These are phyloP conservation scores for Haplosporangium gracile DNA, from an alignment of 192 early-diverging fungal species.

Conservation along the genomic window DNA sequence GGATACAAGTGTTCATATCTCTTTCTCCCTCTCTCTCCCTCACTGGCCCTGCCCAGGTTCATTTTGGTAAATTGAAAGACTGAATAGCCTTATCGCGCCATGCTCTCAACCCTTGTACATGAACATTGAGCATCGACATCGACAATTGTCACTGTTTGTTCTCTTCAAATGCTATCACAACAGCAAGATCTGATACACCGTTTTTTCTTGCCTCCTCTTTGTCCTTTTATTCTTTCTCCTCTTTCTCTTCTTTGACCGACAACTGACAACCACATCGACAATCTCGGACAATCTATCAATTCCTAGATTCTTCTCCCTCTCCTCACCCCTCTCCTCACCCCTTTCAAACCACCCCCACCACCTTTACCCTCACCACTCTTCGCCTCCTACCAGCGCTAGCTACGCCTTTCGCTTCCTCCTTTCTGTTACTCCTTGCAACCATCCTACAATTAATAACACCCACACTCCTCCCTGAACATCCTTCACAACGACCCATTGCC, in stretches of 20 bases:
- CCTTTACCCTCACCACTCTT: background rate
- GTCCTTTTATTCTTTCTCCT: background rate
- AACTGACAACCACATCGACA: background rate
- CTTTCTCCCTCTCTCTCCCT: background rate
- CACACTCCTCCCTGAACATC: background rate
- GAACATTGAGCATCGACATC: background rate
- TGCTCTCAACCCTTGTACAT: constrained; percentile 1
- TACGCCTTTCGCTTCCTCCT: background rate
- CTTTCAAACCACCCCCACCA: background rate
- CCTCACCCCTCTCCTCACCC: background rate
- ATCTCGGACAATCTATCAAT: background rate
- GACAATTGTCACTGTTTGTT: background rate
- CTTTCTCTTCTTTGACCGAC: background rate
- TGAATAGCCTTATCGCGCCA: background rate
- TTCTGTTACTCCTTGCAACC: background rate
- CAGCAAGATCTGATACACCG: background rate
- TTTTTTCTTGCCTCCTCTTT: background rate
- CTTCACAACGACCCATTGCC: background rate
- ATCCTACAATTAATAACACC: background rate
- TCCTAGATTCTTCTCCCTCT: background rate
- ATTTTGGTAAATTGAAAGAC: background rate
- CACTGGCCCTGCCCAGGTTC: background rate
- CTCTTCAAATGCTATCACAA: background rate
- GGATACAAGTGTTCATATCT: background rate
- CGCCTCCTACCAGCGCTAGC: background rate